Base-by-base conservation (phyloP, 2,329 filamentous ascomycete genomes). In the Beauveria australis region DNA sequence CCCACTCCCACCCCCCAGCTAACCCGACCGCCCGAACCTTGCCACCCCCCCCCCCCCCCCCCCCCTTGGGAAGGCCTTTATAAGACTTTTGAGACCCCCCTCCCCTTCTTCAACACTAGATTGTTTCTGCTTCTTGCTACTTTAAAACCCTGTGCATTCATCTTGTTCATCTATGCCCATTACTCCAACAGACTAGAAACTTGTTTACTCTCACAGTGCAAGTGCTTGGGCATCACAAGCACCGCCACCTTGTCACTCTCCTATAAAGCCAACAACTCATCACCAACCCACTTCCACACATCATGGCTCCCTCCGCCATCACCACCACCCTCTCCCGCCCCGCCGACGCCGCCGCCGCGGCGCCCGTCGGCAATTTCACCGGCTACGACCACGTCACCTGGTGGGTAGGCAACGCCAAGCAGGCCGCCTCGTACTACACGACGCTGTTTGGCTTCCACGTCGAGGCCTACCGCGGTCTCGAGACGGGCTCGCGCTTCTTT, bases 371-470 rank as follows among this genome's bases (percentile, higher is more conserved):
- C 68, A 82, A 80, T 71, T 92, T 96, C 78, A 84, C 85, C 63
- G 92, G 91, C 70, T 97, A 96, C 73, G 91, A 96, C 76, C 90
- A 96, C 75, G 84, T 96, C 61, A 92, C 91, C 67, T 97, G 92
- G 92, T 96, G 91, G 79, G 93, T 97, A 33, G 92, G 92, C 71
- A 97, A 97, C 72, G 92, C 93, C 68, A 97, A 97, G 77, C 92
- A 97, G 79, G 91, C 92, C 3, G 92, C 92, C 44, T 83, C 88
- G 16, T 97, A 91, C 78, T 97, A 96, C 77, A 87, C 88, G 66
- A 87, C 85, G 12, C 89, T 92, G 66, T 92, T 97, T 79, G 92
- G 91, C 60, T 96, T 97, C 78, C 79, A 84, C 69, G 84, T 84
- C 22, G 75, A 96, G 61, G 93, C 93, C 64, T 96, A 96, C 75